Evolutionary conservation across 352 stramenopile species (phyloP), one percentile per base, ranked within the genome.

Genomic region (Phytopythium aichiense): DNA sequence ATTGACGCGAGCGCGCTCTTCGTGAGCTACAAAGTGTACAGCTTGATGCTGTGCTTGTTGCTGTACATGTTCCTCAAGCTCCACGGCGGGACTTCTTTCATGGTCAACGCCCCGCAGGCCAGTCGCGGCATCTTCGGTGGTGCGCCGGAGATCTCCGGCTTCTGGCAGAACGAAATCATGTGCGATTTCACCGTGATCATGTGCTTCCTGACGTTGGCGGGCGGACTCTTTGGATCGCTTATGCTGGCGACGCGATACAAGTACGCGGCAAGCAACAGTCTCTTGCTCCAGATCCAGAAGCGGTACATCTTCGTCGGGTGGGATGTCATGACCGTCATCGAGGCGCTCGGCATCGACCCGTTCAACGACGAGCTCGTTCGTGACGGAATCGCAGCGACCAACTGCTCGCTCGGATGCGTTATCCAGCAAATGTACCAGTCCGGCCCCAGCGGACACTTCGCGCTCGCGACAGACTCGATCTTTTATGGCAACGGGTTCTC

Each of bases 11-110:
- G 60, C 13, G 58, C 77, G 5, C 49, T 89, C 9, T 89, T 89
- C 51, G 22, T 83, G 40, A 83, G 62, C 40, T 89, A 84, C 64
- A 85, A 86, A 54, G 46, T 86, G n/a, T 87, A 84, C 69, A 84
- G 68, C 40, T 43, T 86, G 9, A 56, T 86, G 51, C 69, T 86
- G 0, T 86, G 67, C 43, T 60, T 81, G 38, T 30, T 80, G 3
- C 52, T 87, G 1, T 81, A 67, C 46, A 48, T 81, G 13, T 52
- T 89, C 11, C 64, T 86, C 9, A 58, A 67, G 18, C 49, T 67
- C 28, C 63, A 66, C 3, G 77, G 77, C 7, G 58, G 54, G 7
- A 73, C 77, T 0, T 73, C 77, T 7, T 82, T 86, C 50, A 84
- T 86, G 76, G 59, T 69, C 38, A 75, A 72, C 16, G 49, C 67